Conservation (phyloP, 306 rosid genomes). For the Prunus salicina region DNA sequence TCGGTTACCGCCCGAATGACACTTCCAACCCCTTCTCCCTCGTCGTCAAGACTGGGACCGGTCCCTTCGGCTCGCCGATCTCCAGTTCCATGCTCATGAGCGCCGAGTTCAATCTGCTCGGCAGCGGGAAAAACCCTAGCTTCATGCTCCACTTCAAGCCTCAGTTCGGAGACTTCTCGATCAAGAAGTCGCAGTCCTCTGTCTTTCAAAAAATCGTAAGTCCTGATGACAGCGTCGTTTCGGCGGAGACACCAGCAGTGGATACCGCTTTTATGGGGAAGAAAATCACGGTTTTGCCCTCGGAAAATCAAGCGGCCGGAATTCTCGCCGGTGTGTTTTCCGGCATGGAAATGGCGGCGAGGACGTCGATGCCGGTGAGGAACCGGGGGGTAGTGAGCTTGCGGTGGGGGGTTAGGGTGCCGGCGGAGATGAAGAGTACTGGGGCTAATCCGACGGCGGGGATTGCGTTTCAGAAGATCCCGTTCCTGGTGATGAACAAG, state of each 20-base stretch:
- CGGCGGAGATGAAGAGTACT: constrained; percentile 44
- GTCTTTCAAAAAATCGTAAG: constrained; percentile 30
- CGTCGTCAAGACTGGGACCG: constrained; percentile 66
- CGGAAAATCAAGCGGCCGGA: constrained; percentile 19
- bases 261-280: constrained; percentile 29
- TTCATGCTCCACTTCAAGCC: constrained; percentile 95
- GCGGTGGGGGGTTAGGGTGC: constrained; percentile 86
- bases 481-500: constrained; percentile 86
- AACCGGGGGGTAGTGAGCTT: constrained; percentile 53
- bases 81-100: constrained; percentile 72
- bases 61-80: constrained; percentile 67
- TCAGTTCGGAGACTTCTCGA: constrained; percentile 72
- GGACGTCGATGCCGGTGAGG: constrained; percentile 57
- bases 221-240: constrained; percentile 16
- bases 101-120: constrained; percentile 67
- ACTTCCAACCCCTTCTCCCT: constrained; percentile 67
- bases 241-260: constrained; percentile 37
- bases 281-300: constrained; percentile 29
- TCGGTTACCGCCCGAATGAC: constrained; percentile 75
- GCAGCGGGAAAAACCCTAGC: constrained; percentile 39
- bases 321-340: constrained; percentile 44
- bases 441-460: constrained; percentile 27
- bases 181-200: constrained; percentile 79
- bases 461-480: constrained; percentile 52
- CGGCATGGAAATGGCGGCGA: constrained; percentile 69